Percentiles rank a stretch among this genome's conserved stretches.
Evolutionary conservation across 371 early-diverging fungal genomes (phyloP).

Genomic region (Dinochytrium kinnereticum): DNA sequence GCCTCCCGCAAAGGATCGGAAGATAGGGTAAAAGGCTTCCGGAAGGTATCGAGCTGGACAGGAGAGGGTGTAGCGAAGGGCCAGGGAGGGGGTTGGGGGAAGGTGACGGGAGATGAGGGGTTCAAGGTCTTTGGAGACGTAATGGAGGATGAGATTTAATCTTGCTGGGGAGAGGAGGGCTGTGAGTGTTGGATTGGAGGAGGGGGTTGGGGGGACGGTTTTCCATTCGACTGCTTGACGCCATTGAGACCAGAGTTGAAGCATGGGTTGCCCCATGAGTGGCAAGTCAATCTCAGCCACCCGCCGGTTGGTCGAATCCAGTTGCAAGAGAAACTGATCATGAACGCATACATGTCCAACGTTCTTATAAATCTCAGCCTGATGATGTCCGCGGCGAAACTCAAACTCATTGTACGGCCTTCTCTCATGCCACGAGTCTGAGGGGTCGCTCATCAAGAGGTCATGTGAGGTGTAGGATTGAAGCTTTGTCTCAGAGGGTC

Average conservation of each 20-base stretch:
- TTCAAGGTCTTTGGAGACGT: not conserved
- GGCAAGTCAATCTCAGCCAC: not conserved
- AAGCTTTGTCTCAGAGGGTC: too few relatives aligned
- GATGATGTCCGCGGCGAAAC: too few relatives aligned
- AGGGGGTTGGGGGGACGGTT: not conserved
- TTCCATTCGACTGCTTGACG: not conserved
- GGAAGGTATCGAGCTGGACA: not conserved
- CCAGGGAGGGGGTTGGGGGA: constrained; percentile 4
- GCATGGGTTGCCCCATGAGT: not conserved
- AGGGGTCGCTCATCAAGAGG: too few relatives aligned
- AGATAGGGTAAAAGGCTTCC: constrained; percentile 1
- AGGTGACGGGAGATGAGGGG: too few relatives aligned
- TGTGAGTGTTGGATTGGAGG: not conserved
- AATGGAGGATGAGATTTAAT: not conserved
- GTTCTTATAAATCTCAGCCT: not conserved
- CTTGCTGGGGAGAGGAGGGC: not conserved
- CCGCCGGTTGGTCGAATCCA: not conserved
- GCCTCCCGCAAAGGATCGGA: not conserved
- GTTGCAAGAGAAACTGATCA: not conserved
- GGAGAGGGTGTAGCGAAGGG: constrained; percentile 1
- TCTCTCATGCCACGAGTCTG: too few relatives aligned
- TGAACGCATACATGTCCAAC: not conserved
- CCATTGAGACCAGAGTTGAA: not conserved
- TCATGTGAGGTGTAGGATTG: too few relatives aligned
- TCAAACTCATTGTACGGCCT: too few relatives aligned